Conservation (phyloP, 495 filamentous ascomycete species). For the Podospora tetraspora region DNA sequence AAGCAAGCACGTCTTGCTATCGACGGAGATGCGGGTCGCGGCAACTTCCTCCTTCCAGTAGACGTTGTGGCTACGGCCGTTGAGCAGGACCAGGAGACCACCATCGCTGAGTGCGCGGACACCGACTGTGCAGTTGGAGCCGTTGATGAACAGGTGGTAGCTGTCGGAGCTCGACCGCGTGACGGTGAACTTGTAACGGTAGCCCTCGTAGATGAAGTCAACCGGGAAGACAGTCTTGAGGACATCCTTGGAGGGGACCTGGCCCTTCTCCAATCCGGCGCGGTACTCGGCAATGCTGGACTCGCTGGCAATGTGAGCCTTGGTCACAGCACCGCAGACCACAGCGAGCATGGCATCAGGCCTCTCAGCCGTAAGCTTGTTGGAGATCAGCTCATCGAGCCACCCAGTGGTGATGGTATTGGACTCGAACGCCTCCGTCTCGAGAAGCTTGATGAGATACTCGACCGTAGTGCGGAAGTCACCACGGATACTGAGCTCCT, state of each 20-base stretch:
- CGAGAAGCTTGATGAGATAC: slow-evolving; percentile 97
- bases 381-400: slow-evolving; percentile 97
- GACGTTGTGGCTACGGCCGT: slow-evolving; percentile 90
- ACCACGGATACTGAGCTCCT: slow-evolving; percentile 98
- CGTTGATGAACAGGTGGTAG: slow-evolving; percentile 99
- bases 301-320: slow-evolving; percentile 91
- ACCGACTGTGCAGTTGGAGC: slow-evolving; percentile 91
- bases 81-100: slow-evolving; percentile 85
- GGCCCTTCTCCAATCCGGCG: slow-evolving; percentile 88
- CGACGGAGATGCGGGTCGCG: slow-evolving; percentile 90
- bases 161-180: slow-evolving; percentile 89
- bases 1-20: slow-evolving; percentile 94
- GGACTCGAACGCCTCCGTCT: slow-evolving; percentile 96
- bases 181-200: slow-evolving; percentile 96
- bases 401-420: slow-evolving; percentile 99
- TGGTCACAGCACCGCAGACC: slow-evolving; percentile 89
- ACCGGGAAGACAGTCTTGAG: slow-evolving; percentile 97
- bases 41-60: slow-evolving; percentile 99
- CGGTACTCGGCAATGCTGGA: slow-evolving; percentile 80
- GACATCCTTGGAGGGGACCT: slow-evolving; percentile 92
- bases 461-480: slow-evolving; percentile 98
- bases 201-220: slow-evolving; percentile 97
- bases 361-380: slow-evolving; percentile 93
- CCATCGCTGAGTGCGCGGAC: slow-evolving; percentile 90
- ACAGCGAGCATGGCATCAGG: slow-evolving; percentile 88